Base-by-base conservation (phyloP, 106 monocot species). In the Platanthera zijinensis region DNA sequence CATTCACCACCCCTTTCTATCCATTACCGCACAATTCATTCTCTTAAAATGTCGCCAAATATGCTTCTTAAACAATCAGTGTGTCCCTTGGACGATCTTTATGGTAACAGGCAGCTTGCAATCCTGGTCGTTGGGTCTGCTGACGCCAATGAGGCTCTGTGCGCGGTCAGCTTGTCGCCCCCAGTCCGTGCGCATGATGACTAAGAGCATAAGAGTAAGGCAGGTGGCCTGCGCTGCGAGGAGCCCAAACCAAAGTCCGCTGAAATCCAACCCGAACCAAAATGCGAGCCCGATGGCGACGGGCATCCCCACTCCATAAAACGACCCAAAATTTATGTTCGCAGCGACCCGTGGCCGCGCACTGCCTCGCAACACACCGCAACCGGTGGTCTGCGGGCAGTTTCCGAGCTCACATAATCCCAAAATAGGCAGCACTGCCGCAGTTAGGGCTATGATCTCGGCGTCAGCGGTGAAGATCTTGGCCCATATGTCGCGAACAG, bases 351-450 rank as follows among this genome's bases (percentile, higher is more conserved):
- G 39, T 15, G 84, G 84, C 69, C 87, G 66, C 6, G 87, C 87
- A 52, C 84, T 84, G 51, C 87, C 87, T 2, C 87, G 72, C 68
- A 87, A 80, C 46, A 87, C 84, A 1, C 84, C 87, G 74, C 87
- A 87, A 17, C 84, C 87, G 11, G 84, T 69, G 45, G 87, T 87
- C 82, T 87, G 87, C 69, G 87, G 87, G 80, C 84, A 87, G 73
- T 87, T 87, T 3, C 81, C 87, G 39, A 87, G 82, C 84, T 87
- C 87, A 48, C 83, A 83, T 14, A 77, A 7, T 4, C 87, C 87
- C 4, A 87, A 48, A 46, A 87, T 71, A 11, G 87, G 87, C 51
- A 87, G 69, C 39, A 80, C 84, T 11, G 74, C 12, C 4, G 84
- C 51, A 5, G 87, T 80, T 11, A 87, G 68, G 8, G 2, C 10